Conservation (phyloP, 1,284 basidiomycete genomes). For the Porogramme epimiltina region DNA sequence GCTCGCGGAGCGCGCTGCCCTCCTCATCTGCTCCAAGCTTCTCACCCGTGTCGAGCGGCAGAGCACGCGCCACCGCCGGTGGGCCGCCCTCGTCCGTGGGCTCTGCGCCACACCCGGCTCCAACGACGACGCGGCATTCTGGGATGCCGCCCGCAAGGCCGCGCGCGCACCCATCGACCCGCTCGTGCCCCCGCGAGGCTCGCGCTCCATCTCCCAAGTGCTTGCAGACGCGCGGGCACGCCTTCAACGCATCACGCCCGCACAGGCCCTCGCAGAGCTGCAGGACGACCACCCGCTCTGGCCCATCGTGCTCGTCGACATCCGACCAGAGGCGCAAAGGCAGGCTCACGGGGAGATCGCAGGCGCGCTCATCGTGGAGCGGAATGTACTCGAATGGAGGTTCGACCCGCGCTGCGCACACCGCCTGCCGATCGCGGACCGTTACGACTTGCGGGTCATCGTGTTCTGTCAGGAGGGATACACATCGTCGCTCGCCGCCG, state of each 20-base stretch:
- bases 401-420: conserved; percentile 64
- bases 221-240: conserved; percentile 58
- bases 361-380: conserved; percentile 66
- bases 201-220: conserved; percentile 54
- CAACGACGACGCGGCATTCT: conserved; percentile 63
- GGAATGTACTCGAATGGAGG: conserved; percentile 73
- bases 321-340: conserved; percentile 62
- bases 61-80: conserved; percentile 29
- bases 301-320: conserved; percentile 75
- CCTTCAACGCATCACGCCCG: conserved; percentile 61
- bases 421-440: conserved; percentile 61
- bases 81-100: conserved; percentile 52
- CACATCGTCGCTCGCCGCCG: conserved; percentile 70
- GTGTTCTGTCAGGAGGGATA: conserved; percentile 73
- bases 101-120: conserved; percentile 43
- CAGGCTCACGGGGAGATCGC: conserved; percentile 55
- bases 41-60: conserved; percentile 49
- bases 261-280: conserved; percentile 61
- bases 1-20: conserved; percentile 61
- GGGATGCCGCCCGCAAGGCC: conserved; percentile 65
- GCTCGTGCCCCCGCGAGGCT: conserved; percentile 60
- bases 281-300: conserved; percentile 49
- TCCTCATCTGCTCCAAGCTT: conserved; percentile 65
- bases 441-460: conserved; percentile 72
- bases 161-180: conserved; percentile 61